phyloP scores from a whole-genome alignment of 2,329 filamentous ascomycete species.

The Ambrosiella cleistominuta region DNA sequence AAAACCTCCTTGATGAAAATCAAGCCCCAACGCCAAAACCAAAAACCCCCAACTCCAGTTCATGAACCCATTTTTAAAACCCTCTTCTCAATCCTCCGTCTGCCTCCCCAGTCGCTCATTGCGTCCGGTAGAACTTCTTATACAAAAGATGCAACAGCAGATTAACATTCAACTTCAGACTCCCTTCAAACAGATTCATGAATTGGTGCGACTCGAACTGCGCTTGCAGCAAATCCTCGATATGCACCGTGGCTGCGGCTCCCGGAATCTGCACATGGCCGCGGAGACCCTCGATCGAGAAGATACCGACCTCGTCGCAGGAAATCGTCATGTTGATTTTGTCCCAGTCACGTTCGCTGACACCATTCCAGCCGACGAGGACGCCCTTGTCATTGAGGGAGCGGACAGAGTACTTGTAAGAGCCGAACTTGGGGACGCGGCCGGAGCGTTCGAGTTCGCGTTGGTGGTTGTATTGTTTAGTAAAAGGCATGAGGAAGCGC shows the following conservation, averaged over 20 bases:
- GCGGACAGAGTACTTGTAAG: constrained; percentile 89
- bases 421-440: constrained; percentile 91
- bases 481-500: constrained; percentile 86
- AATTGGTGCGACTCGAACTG: constrained; percentile 96
- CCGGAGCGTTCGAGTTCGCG: constrained; percentile 83
- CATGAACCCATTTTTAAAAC: background rate
- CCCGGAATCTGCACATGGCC: constrained; percentile 94
- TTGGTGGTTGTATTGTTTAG: constrained; percentile 97
- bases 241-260: constrained; percentile 69
- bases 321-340: constrained; percentile 88
- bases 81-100: background rate
- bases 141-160: constrained; percentile 90
- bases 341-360: constrained; percentile 68
- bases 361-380: constrained; percentile 76
- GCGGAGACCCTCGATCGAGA: constrained; percentile 76
- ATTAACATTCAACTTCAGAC: constrained; percentile 85
- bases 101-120: constrained; percentile 22
- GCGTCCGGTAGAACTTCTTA: constrained; percentile 88
- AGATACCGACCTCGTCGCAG: constrained; percentile 84
- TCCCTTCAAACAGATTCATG: constrained; percentile 80
- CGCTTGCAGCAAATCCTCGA: constrained; percentile 86
- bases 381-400: constrained; percentile 86
- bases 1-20: background rate
- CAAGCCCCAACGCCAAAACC: background rate
- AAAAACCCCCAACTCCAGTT: background rate